phyloP scores from a whole-genome alignment of 2,329 filamentous ascomycete species.

The Fonsecaea monophora region DNA sequence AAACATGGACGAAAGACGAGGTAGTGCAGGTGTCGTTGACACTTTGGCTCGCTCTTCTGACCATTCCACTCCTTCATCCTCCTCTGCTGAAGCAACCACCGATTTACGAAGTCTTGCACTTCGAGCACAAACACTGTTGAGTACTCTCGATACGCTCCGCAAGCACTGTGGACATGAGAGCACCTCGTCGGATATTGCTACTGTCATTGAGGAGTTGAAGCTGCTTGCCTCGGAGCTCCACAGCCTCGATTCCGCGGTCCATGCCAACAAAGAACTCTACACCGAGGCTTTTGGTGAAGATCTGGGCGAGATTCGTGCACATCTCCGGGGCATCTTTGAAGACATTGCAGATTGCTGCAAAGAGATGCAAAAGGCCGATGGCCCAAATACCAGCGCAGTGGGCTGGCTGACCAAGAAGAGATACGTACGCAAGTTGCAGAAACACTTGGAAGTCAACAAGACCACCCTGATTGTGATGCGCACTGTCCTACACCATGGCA shows the following conservation, averaged over 20 bases:
- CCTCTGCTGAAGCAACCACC: background rate
- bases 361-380: constrained; percentile 38
- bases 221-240: constrained; percentile 33
- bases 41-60: background rate
- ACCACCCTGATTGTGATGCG: constrained; percentile 41
- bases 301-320: constrained; percentile 35
- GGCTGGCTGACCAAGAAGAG: constrained; percentile 38
- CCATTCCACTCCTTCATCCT: background rate
- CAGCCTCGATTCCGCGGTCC: constrained; percentile 36
- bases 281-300: constrained; percentile 39
- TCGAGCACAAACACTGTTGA: constrained; percentile 32
- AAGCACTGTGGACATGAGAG: constrained; percentile 35
- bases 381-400: constrained; percentile 25
- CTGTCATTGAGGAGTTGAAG: constrained; percentile 33
- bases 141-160: constrained; percentile 30
- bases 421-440: constrained; percentile 37
- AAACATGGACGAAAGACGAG: background rate
- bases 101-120: constrained; percentile 23
- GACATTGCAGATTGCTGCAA: constrained; percentile 39
- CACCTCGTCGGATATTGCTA: constrained; percentile 34
- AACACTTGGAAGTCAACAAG: constrained; percentile 40
- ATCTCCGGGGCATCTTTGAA: constrained; percentile 38
- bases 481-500: constrained; percentile 40
- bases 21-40: background rate
- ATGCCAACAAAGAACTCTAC: constrained; percentile 32